Percentiles rank a stretch among this genome's conserved stretches.
These are phyloP conservation scores for Tricladium varicosporioides DNA, from an alignment of 2,329 filamentous ascomycete genomes.

Conservation along the genomic window DNA sequence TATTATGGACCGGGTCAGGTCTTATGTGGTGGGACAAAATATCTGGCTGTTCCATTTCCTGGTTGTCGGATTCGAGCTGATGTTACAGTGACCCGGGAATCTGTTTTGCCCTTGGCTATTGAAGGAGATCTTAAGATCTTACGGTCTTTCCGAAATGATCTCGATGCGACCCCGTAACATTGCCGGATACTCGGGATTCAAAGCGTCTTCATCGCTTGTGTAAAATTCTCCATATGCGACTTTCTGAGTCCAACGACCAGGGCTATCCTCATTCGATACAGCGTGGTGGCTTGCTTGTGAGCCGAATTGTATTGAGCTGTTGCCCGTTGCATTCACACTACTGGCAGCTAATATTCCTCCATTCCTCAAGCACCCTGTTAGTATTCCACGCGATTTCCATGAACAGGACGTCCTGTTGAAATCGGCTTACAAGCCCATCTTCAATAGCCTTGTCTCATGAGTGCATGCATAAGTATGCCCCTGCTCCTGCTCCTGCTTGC, in stretches of 20 bases:
- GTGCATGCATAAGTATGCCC: too few relatives aligned
- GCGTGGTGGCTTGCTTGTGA: neutral
- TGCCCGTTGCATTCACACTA: too few relatives aligned
- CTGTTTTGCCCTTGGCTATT: neutral
- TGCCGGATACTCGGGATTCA: neutral
- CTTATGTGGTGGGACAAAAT: neutral
- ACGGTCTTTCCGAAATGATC: slow-evolving; percentile 3
- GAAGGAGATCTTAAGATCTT: neutral
- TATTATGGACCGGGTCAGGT: neutral
- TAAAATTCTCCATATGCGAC: neutral
- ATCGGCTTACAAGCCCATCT: too few relatives aligned
- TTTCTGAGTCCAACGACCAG: neutral
- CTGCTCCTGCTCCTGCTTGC: too few relatives aligned
- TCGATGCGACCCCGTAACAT: neutral
- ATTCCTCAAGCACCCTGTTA: too few relatives aligned
- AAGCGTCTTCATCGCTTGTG: neutral
- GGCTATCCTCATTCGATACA: neutral
- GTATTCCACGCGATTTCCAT: too few relatives aligned
- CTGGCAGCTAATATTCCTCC: too few relatives aligned
- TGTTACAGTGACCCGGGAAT: neutral
- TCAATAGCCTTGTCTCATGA: too few relatives aligned
- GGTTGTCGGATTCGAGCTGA: slow-evolving; percentile 1
- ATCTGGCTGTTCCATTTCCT: neutral
- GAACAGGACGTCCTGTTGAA: too few relatives aligned
- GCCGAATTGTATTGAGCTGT: neutral